Percentiles rank a stretch among this genome's conserved stretches.
These are phyloP conservation scores for Breynia disticha DNA, from an alignment of 441 rosid genomes.

Conservation along the genomic window DNA sequence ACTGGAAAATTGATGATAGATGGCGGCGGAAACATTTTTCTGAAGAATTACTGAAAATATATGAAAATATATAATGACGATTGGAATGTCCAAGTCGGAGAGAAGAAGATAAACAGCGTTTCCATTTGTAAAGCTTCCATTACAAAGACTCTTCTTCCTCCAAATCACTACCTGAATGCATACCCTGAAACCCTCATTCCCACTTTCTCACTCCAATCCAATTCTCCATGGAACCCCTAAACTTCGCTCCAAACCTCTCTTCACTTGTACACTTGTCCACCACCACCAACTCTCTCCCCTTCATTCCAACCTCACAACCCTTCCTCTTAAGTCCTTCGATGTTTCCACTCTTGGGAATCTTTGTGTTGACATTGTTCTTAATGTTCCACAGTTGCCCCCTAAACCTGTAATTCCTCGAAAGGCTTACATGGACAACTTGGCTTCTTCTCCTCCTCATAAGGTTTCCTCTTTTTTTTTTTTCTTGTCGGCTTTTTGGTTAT, in stretches of 20 bases:
- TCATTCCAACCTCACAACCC: constrained; percentile 14
- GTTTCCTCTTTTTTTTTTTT: constrained; percentile 24
- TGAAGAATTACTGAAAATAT: too few relatives aligned
- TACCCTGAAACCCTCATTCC: constrained; percentile 34
- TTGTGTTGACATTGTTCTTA: constrained; percentile 87
- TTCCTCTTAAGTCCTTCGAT: constrained; percentile 45
- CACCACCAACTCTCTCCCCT: constrained; percentile 2
- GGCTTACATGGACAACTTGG: constrained; percentile 59
- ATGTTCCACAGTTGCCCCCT: constrained; percentile 75
- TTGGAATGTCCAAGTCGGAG: too few relatives aligned
- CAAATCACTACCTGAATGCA: too few relatives aligned
- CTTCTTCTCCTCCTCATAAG: constrained; percentile 82
- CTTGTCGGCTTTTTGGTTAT: background rate
- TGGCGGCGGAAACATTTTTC: too few relatives aligned
- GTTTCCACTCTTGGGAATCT: constrained; percentile 87
- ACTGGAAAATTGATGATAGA: too few relatives aligned
- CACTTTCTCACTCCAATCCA: constrained; percentile 7
- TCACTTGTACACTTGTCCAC: constrained; percentile 11
- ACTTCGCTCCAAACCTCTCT: constrained; percentile 13
- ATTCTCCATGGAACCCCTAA: constrained; percentile 18
- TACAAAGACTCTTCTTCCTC: too few relatives aligned
- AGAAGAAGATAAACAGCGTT: too few relatives aligned
- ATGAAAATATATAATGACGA: too few relatives aligned
- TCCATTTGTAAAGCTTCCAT: too few relatives aligned
- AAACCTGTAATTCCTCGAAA: constrained; percentile 37